Evolutionary conservation across 192 early-diverging fungal species (phyloP), one percentile per base, ranked within the genome.

Genomic region (Glomus cerebriforme): DNA sequence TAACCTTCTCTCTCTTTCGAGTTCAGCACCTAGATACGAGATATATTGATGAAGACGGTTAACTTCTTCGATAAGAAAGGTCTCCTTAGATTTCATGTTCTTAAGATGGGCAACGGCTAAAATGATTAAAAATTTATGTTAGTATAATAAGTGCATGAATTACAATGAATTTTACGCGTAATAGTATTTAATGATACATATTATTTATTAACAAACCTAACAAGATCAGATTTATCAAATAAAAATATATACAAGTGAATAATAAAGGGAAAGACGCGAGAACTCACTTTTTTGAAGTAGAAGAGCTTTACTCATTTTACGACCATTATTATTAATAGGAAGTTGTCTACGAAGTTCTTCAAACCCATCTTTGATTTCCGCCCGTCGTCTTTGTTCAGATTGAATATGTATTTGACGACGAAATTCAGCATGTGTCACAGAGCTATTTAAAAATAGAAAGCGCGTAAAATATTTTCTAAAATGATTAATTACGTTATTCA

Each of bases 341-440:
- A 86, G 73, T 74, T 86, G 85, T 34, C 83, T 80, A 49, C 81
- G 77, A 27, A 86, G 73, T 74, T 86, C 83, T 76, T 86, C 85
- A 79, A 86, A 86, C 1, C 85, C 85, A 79, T 86, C 85, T 70
- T 86, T 86, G 31, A 86, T 86, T 68, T 86, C 83, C 22, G 85
- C 85, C 47, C 85, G 85, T 75, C 85, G 79, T 77, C 81, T 83
- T 67, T 86, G 85, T 58, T 86, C 85, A 59, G 85, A 86, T 75
- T 86, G 85, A 71, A 86, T 86, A 77, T 86, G 85, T 45, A 86
- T 83, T 74, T 82, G 85, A 15, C 85, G 82, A 39, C 85, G 82
- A 69, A 83, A 59, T 59, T 86, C 85, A 26, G 82, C 80, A 78
- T 77, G 83, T 68, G 72, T 83, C 59, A 78, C 27, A 22, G 65